These are phyloP conservation scores for Trichoderma brevicompactum DNA, from an alignment of 2,329 filamentous ascomycete genomes.

Conservation along the genomic window DNA sequence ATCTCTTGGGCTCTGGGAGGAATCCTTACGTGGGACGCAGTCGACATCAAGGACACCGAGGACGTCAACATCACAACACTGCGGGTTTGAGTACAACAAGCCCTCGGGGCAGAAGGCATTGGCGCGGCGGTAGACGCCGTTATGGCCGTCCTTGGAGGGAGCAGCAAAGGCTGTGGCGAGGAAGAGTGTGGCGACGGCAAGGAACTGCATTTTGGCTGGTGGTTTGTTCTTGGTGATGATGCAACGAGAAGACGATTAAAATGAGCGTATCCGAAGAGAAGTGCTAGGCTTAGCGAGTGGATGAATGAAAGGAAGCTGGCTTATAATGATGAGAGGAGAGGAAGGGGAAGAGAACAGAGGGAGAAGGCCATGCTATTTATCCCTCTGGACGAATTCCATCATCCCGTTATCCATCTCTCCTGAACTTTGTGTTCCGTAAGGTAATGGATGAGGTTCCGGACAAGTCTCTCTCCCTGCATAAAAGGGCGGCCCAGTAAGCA, in stretches of 20 bases:
- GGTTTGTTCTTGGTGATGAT: not conserved
- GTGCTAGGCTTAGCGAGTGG: slow-evolving; percentile 10
- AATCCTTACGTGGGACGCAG: slow-evolving; percentile 6
- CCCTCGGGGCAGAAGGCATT: slow-evolving; percentile 14
- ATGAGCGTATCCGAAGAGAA: not conserved
- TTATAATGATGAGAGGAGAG: not conserved
- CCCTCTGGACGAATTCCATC: not conserved
- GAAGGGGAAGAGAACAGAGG: not conserved
- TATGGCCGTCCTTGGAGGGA: not conserved
- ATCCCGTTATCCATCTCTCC: not conserved
- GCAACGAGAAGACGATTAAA: not conserved
- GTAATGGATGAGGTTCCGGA: not conserved
- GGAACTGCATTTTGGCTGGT: slow-evolving; percentile 30
- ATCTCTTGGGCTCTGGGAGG: too few relatives aligned
- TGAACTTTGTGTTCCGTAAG: not conserved
- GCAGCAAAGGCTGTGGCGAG: slow-evolving; percentile 25
- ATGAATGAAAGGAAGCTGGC: slow-evolving; percentile 15
- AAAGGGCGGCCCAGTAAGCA: not conserved
- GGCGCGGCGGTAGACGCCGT: not conserved
- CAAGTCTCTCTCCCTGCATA: slow-evolving; percentile 2
- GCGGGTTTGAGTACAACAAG: slow-evolving; percentile 24
- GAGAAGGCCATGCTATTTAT: slow-evolving; percentile 25
- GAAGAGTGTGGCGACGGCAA: slow-evolving; percentile 28
- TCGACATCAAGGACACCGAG: slow-evolving; percentile 21
- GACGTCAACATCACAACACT: slow-evolving; percentile 29